phyloP scores from a whole-genome alignment of 1,139 yeast genomes.

The Kurtzmaniella quercitrusa region DNA sequence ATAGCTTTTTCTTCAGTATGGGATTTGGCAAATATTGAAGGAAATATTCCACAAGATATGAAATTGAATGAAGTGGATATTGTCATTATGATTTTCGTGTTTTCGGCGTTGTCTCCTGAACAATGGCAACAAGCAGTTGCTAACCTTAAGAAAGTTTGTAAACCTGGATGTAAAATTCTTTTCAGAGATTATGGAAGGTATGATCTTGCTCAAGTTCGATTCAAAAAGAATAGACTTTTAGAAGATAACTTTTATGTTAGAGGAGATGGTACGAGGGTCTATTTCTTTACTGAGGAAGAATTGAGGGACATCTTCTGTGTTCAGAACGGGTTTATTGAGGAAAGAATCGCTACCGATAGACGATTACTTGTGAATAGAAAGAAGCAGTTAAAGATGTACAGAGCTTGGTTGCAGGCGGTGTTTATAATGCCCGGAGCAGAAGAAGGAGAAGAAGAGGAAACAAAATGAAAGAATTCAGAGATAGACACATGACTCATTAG shows the following conservation, averaged over 20 bases:
- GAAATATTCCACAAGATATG: constrained; percentile 75
- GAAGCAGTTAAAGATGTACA: constrained; percentile 88
- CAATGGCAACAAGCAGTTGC: constrained; percentile 84
- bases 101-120: constrained; percentile 85
- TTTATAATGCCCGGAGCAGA: constrained; percentile 39
- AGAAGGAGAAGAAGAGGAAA: background rate
- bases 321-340: constrained; percentile 51
- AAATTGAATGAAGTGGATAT: constrained; percentile 82
- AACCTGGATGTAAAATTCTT: constrained; percentile 88
- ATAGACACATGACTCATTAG: too few relatives aligned
- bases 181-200: constrained; percentile 95
- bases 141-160: constrained; percentile 67
- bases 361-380: constrained; percentile 88
- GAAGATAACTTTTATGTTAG: constrained; percentile 94
- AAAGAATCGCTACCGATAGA: constrained; percentile 83
- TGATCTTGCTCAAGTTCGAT: constrained; percentile 91
- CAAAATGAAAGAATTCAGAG: too few relatives aligned
- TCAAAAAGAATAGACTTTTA: constrained; percentile 79
- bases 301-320: constrained; percentile 67
- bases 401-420: constrained; percentile 95
- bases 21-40: constrained; percentile 84
- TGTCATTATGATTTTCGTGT: constrained; percentile 89
- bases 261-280: constrained; percentile 97
- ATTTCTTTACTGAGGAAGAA: constrained; percentile 94
- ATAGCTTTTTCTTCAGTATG: constrained; percentile 85